Percentiles rank a stretch among this genome's conserved stretches.
Conservation (phyloP, 345 rosid species). For the Acer negundo region DNA sequence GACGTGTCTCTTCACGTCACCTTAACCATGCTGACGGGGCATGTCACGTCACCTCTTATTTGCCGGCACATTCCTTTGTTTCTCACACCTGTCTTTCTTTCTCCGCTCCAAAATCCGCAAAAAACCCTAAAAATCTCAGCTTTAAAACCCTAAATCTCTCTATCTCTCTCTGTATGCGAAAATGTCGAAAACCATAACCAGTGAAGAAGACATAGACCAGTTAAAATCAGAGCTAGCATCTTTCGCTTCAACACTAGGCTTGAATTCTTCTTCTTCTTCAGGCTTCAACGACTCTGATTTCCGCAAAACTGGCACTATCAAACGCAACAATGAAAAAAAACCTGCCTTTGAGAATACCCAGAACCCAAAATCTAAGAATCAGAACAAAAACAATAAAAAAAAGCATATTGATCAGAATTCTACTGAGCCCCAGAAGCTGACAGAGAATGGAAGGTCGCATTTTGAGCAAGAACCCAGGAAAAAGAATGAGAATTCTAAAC, state of each 20-base stretch:
- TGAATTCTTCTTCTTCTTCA: constrained; percentile 53
- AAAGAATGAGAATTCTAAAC: constrained; percentile 2
- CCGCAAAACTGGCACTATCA: constrained; percentile 45
- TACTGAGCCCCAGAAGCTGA: constrained; percentile 9
- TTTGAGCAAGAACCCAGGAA: constrained; percentile 4
- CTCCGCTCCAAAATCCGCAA: not conserved
- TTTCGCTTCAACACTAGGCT: constrained; percentile 78
- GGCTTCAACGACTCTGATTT: constrained; percentile 80
- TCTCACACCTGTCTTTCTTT: not conserved
- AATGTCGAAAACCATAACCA: constrained; percentile 34
- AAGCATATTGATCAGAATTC: constrained; percentile 8
- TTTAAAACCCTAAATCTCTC: constrained; percentile 19
- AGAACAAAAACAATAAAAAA: constrained; percentile 6
- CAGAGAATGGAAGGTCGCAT: not conserved
- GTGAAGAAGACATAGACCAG: constrained; percentile 30
- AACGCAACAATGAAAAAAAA: constrained; percentile 18
- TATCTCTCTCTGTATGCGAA: not conserved
- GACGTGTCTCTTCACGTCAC: too few relatives aligned
- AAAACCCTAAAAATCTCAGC: constrained; percentile 13
- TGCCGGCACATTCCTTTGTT: too few relatives aligned
- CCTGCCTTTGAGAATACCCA: constrained; percentile 3
- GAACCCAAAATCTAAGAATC: constrained; percentile 21
- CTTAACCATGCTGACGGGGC: too few relatives aligned
- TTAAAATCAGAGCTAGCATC: constrained; percentile 77
- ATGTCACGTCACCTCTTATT: too few relatives aligned